phyloP scores from a whole-genome alignment of 2,329 filamentous ascomycete species.

The Pseudogymnoascus sp. region DNA sequence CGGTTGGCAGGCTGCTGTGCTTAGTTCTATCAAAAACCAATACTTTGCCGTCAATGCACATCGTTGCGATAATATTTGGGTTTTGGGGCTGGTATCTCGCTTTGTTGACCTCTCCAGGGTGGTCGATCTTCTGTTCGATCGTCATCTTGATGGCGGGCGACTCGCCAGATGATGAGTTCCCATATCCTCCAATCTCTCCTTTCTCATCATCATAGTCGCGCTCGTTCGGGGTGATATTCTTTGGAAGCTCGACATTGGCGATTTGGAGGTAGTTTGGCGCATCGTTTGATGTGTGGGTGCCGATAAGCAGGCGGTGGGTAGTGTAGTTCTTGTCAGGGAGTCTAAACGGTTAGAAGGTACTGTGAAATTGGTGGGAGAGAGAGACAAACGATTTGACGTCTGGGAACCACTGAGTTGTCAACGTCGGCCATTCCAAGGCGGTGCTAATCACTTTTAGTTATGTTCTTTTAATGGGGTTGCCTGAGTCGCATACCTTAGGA shows the following conservation, averaged over 20 bases:
- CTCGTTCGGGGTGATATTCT: conserved; percentile 62
- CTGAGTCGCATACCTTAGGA: conserved; percentile 55
- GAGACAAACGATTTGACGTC: conserved; percentile 67
- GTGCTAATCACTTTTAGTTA: conserved; percentile 45
- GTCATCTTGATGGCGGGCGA: conserved; percentile 74
- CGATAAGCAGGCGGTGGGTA: conserved; percentile 81
- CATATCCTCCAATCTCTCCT: conserved; percentile 91
- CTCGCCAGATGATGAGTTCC: conserved; percentile 58
- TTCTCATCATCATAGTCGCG: conserved; percentile 85
- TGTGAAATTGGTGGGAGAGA: not conserved
- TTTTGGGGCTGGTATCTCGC: conserved; percentile 97
- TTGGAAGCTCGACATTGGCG: conserved; percentile 87
- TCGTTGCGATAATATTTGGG: conserved; percentile 89
- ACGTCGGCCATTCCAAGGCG: conserved; percentile 91
- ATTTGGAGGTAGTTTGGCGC: conserved; percentile 90
- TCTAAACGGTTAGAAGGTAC: conserved; percentile 28
- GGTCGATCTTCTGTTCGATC: conserved; percentile 91
- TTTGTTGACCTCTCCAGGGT: conserved; percentile 96
- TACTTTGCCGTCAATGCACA: conserved; percentile 79
- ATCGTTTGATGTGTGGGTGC: conserved; percentile 85
- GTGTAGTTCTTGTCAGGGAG: conserved; percentile 79
- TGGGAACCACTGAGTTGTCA: conserved; percentile 97
- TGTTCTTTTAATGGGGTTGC: not conserved
- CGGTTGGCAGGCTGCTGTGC: conserved; percentile 70
- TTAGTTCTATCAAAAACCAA: conserved; percentile 95